Evolutionary conservation across 192 early-diverging fungal genomes (phyloP).

Genomic region (Entomortierella chlamydospora): DNA sequence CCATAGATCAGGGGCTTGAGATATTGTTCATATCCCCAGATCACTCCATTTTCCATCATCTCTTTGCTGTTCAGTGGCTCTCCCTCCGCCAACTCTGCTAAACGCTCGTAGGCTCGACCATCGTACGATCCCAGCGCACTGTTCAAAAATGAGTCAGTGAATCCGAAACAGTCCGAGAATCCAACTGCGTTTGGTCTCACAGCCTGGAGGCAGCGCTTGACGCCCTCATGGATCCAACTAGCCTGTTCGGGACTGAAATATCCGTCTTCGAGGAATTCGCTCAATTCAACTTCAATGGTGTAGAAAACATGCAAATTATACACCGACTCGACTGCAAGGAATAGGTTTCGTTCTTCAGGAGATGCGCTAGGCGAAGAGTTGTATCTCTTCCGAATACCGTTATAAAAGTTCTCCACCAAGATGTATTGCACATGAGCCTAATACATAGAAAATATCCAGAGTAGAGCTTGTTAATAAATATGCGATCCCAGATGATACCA

Average conservation of each 20-base stretch:
- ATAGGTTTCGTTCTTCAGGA: constrained; percentile 36
- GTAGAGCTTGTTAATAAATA: no score
- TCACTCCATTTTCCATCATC: constrained; percentile 49
- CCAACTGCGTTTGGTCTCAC: constrained; percentile 83
- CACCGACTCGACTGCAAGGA: constrained; percentile 56
- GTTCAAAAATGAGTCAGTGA: constrained; percentile 81
- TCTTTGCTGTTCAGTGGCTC: constrained; percentile 53
- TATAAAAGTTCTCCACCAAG: constrained; percentile 73
- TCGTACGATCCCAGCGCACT: constrained; percentile 81
- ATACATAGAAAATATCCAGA: no score
- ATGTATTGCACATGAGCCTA: constrained; percentile 83
- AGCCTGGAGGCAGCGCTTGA: constrained; percentile 65
- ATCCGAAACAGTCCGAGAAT: constrained; percentile 83
- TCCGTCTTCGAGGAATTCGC: constrained; percentile 67
- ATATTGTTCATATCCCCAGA: constrained; percentile 62
- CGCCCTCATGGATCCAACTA: constrained; percentile 55
- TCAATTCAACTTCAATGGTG: constrained; percentile 73
- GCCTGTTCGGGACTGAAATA: constrained; percentile 64
- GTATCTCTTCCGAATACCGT: constrained; percentile 55
- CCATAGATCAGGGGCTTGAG: constrained; percentile 46
- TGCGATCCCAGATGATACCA: no score
- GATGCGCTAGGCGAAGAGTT: constrained; percentile 17
- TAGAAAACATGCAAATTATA: constrained; percentile 68
- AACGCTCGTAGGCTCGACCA: constrained; percentile 79
- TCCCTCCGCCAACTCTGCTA: constrained; percentile 46